phyloP scores from a whole-genome alignment of 2,329 filamentous ascomycete genomes.

The Talaromyces sp. region DNA sequence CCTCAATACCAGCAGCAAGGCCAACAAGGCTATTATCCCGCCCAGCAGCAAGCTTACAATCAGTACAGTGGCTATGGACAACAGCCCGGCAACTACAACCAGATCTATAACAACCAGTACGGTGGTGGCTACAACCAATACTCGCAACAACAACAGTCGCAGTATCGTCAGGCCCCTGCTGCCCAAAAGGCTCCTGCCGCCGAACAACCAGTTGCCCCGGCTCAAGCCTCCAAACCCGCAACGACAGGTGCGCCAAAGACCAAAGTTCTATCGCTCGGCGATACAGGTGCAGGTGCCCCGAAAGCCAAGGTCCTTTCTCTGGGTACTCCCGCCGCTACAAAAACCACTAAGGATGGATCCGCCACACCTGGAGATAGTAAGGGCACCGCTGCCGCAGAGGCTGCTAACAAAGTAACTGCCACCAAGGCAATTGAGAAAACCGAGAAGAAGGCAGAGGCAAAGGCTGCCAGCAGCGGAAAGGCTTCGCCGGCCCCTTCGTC shows the following conservation, averaged over 20 bases:
- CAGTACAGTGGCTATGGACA: constrained; percentile 45
- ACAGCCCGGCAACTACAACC: constrained; percentile 40
- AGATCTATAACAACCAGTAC: constrained; percentile 41
- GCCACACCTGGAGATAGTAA: constrained; percentile 47
- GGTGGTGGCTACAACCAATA: constrained; percentile 40
- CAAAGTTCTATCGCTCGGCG: constrained; percentile 57
- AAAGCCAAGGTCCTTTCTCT: constrained; percentile 76
- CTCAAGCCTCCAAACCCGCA: constrained; percentile 22
- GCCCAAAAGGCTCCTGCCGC: constrained; percentile 6
- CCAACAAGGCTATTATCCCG: constrained; percentile 52
- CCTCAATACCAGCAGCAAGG: constrained; percentile 43
- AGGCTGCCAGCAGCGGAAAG: constrained; percentile 58
- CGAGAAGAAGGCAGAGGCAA: constrained; percentile 56
- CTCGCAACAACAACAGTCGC: constrained; percentile 46
- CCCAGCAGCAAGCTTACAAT: constrained; percentile 43
- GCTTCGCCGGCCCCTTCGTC: constrained; percentile 78
- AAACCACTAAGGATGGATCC: constrained; percentile 38
- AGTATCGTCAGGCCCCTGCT: constrained; percentile 30
- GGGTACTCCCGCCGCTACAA: constrained; percentile 45
- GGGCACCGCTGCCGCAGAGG: constrained; percentile 53
- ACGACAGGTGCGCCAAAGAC: constrained; percentile 46
- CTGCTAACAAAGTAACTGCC: constrained; percentile 74
- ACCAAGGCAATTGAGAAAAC: constrained; percentile 90
- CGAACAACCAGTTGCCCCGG: constrained; percentile 36
- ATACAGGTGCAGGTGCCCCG: constrained; percentile 42